Conservation (phyloP, 202 grass and related monocot species). For the Sporobolus alterniflorus region DNA sequence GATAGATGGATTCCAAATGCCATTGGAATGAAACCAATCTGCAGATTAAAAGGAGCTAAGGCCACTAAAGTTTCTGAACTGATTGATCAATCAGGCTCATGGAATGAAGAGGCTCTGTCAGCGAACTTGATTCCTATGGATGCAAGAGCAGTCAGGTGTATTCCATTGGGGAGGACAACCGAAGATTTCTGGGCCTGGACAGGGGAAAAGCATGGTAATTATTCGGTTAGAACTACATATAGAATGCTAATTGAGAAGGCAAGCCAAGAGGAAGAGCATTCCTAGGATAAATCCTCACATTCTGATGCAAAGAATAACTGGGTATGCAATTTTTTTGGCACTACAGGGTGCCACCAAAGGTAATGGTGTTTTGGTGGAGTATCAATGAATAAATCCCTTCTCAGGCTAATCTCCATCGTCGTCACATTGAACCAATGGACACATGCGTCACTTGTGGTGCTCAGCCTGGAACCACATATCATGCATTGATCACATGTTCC, state of each 20-base stretch:
- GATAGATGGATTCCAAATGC: background rate
- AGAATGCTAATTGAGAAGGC: background rate
- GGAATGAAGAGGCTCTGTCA: background rate
- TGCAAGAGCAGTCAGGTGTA: background rate
- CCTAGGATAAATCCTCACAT: no score
- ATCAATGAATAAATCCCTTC: no score
- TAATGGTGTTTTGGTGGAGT: no score
- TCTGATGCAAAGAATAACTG: no score
- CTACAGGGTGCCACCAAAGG: no score
- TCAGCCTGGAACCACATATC: no score
- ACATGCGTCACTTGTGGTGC: no score
- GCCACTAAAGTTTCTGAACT: background rate
- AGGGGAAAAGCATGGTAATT: background rate
- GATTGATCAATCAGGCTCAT: background rate
- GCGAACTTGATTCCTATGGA: background rate
- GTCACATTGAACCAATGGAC: no score
- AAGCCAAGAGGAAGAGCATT: no score
- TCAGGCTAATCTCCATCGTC: no score
- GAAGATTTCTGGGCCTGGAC: background rate
- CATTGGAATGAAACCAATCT: background rate
- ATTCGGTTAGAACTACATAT: background rate
- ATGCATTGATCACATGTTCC: no score
- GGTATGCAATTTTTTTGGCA: no score
- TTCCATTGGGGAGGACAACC: accelerated
- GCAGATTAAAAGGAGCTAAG: background rate